Conservation (phyloP, 2,329 filamentous ascomycete genomes). For the Neopestalotiopsis sp. region DNA sequence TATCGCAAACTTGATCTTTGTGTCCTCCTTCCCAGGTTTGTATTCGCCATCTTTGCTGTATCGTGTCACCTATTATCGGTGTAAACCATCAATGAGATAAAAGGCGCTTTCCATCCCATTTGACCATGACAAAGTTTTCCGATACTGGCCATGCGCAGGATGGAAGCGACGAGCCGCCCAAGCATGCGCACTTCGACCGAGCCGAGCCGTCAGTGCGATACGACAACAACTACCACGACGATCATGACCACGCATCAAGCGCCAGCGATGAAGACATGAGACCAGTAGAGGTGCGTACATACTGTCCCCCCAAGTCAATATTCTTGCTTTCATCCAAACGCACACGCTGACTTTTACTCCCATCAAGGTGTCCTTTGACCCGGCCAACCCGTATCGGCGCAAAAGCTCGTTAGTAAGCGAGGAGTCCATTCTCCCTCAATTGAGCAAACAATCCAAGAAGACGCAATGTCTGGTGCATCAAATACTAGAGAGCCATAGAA, state of each 20-base stretch:
- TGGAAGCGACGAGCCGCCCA: slow-evolving; percentile 28
- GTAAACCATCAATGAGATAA: neutral
- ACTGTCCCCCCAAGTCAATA: neutral
- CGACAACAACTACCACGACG: slow-evolving; percentile 27
- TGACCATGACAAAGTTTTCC: slow-evolving; percentile 26
- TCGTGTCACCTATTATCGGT: neutral
- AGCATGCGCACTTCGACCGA: slow-evolving; percentile 35
- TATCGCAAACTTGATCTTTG: neutral
- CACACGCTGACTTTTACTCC: slow-evolving; percentile 10
- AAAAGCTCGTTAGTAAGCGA: slow-evolving; percentile 68
- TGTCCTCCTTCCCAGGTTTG: neutral
- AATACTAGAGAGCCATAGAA: slow-evolving; percentile 63
- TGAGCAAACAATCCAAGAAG: slow-evolving; percentile 42
- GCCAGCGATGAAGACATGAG: slow-evolving; percentile 57
- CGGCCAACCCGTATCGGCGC: slow-evolving; percentile 64
- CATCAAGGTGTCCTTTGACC: slow-evolving; percentile 65
- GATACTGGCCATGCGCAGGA: slow-evolving; percentile 23
- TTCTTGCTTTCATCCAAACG: neutral
- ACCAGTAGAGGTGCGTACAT: slow-evolving; percentile 54
- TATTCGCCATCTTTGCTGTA: neutral
- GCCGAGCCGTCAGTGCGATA: neutral
- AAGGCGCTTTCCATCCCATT: neutral
- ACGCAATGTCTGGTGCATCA: slow-evolving; percentile 71
- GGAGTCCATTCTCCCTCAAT: slow-evolving; percentile 47
- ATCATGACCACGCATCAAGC: slow-evolving; percentile 47